These are phyloP conservation scores for Agrocybe pediades DNA, from an alignment of 768 basidiomycete species.

Conservation along the genomic window DNA sequence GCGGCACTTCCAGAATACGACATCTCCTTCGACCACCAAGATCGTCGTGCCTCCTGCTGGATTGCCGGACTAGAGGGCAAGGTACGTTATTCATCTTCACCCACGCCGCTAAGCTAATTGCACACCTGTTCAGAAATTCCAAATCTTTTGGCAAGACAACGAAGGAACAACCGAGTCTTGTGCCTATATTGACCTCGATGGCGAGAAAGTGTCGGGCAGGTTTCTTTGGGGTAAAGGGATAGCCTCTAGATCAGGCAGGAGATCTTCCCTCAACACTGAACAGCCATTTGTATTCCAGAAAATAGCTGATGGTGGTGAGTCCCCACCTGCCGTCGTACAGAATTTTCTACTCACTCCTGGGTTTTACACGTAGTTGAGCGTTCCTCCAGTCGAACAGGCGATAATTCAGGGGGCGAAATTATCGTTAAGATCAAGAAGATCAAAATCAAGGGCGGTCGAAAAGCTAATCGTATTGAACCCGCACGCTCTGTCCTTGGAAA, in stretches of 20 bases:
- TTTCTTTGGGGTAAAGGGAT: conserved; percentile 60
- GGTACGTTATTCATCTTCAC: conserved; percentile 32
- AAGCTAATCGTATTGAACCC: conserved; percentile 44
- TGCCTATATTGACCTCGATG: conserved; percentile 66
- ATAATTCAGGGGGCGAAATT: conserved; percentile 57
- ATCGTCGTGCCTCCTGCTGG: conserved; percentile 63
- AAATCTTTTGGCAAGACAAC: conserved; percentile 66
- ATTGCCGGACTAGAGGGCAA: conserved; percentile 63
- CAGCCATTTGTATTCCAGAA: conserved; percentile 63
- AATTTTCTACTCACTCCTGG: not conserved
- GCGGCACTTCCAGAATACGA: conserved; percentile 55
- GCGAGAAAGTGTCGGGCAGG: conserved; percentile 59
- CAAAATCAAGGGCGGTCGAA: conserved; percentile 32
- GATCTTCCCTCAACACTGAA: conserved; percentile 51
- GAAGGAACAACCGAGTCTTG: conserved; percentile 56
- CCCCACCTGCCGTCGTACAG: not conserved
- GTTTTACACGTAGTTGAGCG: not conserved
- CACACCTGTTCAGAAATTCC: conserved; percentile 46
- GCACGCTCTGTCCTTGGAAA: conserved; percentile 38
- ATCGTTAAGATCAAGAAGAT: conserved; percentile 50
- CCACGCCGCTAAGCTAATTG: not conserved
- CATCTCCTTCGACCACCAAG: conserved; percentile 45
- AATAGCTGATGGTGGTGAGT: conserved; percentile 38
- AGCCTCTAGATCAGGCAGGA: conserved; percentile 53
- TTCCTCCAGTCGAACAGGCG: conserved; percentile 20